Evolutionary conservation across 805 yeast genomes (phyloP), one percentile per base, ranked within the genome.

Genomic region (Candida taoyuanica): DNA sequence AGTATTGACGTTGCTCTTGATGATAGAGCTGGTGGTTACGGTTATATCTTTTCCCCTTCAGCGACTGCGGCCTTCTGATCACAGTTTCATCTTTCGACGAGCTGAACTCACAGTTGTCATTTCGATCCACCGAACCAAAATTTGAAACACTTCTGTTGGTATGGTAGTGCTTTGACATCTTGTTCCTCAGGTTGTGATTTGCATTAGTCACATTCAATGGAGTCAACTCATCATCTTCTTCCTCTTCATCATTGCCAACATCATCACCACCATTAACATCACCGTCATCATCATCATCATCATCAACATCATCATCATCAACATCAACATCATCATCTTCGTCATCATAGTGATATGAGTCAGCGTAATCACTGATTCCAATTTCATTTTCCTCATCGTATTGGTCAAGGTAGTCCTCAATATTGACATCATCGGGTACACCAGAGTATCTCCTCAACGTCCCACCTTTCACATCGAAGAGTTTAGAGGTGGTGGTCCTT

Each of bases 361-460:
- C 61, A 15, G 55, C 59, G 27, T 50, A 49, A 27, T 54, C 58
- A 30, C 52, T 58, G 7, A 53, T 60, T 18, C 59, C 69, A 31
- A 55, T 49, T 31, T 58, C 66, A 31, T 56, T 60, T 27, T 60
- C 64, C 20, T 65, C 72, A 34, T 68, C 71, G 29, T 65, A 62
- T 34, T 62, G 67, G 37, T 67, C 72, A 29, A 67, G 63, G 39
- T 62, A 63, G 40, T 67, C 72, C 39, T 67, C 73, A 21, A 63
- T 52, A 44, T 68, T 65, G 12, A 67, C 69, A 53, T 78, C 78
- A 51, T 78, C 82, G 0, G 83, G 83, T 3, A 78, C 73, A 16
- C 83, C 85, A 16, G 88, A 79, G 51, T 83, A 82, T 24, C 88
- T 64, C 52, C 89, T 68, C 5, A 86, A 76, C 33, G 79, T 83